Conservation (phyloP, 768 basidiomycete species). For the Suillus cothurnatus region DNA sequence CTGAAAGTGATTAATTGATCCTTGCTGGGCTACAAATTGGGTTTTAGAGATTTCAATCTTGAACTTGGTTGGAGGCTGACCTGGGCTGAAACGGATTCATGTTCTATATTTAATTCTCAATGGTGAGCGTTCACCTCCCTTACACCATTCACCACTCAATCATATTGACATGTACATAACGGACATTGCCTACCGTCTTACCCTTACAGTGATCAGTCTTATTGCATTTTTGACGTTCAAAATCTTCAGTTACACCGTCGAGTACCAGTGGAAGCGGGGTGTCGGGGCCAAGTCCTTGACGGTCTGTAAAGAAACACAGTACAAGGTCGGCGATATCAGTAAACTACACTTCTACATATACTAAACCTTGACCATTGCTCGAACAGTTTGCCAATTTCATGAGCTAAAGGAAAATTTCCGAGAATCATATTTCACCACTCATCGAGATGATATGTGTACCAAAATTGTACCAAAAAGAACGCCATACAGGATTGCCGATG, state of each 20-base stretch:
- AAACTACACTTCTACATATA: background rate
- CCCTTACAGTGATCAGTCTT: background rate
- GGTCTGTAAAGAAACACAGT: background rate
- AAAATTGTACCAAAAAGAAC: too few relatives aligned
- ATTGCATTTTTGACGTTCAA: background rate
- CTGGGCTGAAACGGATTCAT: background rate
- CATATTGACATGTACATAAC: background rate
- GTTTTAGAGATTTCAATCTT: background rate
- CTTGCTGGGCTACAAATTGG: background rate
- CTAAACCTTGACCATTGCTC: background rate
- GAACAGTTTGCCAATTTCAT: background rate
- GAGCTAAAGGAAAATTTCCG: background rate
- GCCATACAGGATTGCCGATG: too few relatives aligned
- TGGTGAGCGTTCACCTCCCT: background rate
- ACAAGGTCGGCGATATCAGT: background rate
- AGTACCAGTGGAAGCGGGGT: background rate
- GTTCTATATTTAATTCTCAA: background rate
- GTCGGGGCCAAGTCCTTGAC: background rate
- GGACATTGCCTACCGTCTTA: background rate
- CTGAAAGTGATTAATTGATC: background rate
- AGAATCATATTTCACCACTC: too few relatives aligned
- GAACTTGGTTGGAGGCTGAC: slow-evolving; percentile 3
- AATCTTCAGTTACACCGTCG: too few relatives aligned
- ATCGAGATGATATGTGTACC: too few relatives aligned
- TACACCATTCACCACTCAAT: background rate